A percentile compares a stretch with the other conserved stretches of the same genome.
Evolutionary conservation across 2,329 filamentous ascomycete species (phyloP).

Genomic region (Chaetothyriales sp.): DNA sequence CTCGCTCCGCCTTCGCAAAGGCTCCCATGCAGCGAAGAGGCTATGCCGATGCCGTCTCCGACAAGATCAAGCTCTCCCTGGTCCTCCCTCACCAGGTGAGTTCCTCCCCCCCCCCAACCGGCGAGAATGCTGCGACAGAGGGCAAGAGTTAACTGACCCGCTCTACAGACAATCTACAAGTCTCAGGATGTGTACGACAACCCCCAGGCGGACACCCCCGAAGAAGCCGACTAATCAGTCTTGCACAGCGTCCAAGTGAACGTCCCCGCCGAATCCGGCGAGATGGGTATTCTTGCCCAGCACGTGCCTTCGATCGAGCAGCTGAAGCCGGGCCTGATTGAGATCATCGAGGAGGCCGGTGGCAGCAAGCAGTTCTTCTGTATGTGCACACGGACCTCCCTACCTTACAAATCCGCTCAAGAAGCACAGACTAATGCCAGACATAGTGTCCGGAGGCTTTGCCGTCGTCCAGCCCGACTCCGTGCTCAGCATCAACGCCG

Average conservation of each 20-base stretch:
- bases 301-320: constrained; percentile 99
- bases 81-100: constrained; percentile 96
- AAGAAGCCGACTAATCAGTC: constrained; percentile 3
- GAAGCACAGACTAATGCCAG: constrained; percentile 3
- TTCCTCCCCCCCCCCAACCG: too few relatives aligned
- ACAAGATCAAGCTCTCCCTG: constrained; percentile 98
- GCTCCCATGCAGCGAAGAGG: constrained; percentile 68
- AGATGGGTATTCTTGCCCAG: constrained; percentile 98
- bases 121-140: not conserved
- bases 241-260: constrained; percentile 78
- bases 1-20: constrained; percentile 61
- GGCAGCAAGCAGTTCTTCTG: constrained; percentile 93
- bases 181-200: constrained; percentile 52
- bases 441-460: constrained; percentile 82
- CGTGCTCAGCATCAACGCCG: constrained; percentile 90
- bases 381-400: constrained; percentile 39
- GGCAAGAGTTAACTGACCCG: not conserved
- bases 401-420: not conserved
- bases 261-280: constrained; percentile 91
- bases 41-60: constrained; percentile 75
- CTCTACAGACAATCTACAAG: constrained; percentile 51
- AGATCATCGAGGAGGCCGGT: constrained; percentile 87
- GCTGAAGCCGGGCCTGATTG: constrained; percentile 88
- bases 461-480: constrained; percentile 94
- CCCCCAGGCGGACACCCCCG: not conserved